phyloP scores from a whole-genome alignment of 495 filamentous ascomycete genomes.

The Talaromyces adpressus region DNA sequence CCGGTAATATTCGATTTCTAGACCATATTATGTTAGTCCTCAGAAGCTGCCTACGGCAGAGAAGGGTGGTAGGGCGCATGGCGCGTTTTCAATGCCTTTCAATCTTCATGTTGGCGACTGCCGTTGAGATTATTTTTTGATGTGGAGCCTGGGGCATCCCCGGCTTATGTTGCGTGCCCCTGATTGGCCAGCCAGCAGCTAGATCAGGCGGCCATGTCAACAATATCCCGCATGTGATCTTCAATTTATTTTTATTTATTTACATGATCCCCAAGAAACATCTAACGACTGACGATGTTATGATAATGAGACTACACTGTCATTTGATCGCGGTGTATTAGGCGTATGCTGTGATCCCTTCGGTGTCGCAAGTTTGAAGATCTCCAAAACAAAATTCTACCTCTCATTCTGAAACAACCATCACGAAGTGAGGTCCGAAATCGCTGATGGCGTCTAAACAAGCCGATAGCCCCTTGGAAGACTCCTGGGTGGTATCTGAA shows the following conservation, averaged over 20 bases:
- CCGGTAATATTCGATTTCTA: neutral
- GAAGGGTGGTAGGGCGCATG: slow-evolving; percentile 1
- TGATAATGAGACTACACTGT: neutral
- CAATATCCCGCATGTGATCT: slow-evolving; percentile 6
- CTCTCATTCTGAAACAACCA: neutral
- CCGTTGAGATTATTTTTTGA: neutral
- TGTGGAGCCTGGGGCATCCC: neutral
- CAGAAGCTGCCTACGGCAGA: slow-evolving; percentile 1
- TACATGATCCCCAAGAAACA: neutral
- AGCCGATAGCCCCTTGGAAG: neutral
- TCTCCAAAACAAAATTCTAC: neutral
- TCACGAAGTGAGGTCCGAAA: neutral
- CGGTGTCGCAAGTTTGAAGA: neutral
- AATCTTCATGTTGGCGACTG: neutral
- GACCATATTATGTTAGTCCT: neutral
- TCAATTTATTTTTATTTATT: neutral
- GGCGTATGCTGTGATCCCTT: neutral
- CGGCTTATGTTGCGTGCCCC: neutral
- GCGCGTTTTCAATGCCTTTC: neutral
- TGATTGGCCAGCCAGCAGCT: neutral
- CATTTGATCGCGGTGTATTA: neutral
- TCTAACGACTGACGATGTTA: neutral
- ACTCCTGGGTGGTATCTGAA: slow-evolving; percentile 9
- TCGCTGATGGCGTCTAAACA: neutral
- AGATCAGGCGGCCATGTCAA: slow-evolving; percentile 5